Percentiles rank a stretch among this genome's conserved stretches.
Conservation (phyloP, 2,329 filamentous ascomycete species). For the Chalaropsis ovoidea region DNA sequence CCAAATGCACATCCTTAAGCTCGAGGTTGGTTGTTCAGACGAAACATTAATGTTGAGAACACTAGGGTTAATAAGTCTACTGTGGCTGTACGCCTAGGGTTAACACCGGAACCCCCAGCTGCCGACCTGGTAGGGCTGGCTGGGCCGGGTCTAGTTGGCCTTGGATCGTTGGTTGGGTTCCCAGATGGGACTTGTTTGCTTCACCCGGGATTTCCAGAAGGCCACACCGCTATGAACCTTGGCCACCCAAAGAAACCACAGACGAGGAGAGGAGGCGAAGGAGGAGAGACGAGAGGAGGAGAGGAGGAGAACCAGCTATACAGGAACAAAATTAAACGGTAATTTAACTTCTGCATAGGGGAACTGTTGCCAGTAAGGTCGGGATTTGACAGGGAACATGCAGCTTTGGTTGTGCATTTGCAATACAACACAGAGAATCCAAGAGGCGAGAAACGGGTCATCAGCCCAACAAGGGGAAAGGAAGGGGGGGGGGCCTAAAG, state of each 20-base stretch:
- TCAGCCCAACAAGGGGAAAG: not conserved
- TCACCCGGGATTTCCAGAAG: not conserved
- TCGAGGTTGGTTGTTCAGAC: not conserved
- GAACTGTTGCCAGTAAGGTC: not conserved
- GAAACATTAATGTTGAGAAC: not conserved
- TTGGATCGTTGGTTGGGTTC: not conserved
- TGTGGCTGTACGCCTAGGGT: slow-evolving; percentile 3
- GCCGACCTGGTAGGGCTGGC: not conserved
- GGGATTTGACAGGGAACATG: slow-evolving; percentile 11
- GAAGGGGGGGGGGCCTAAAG: not conserved
- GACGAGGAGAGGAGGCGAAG: not conserved
- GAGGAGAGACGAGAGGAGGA: not conserved
- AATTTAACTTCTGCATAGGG: not conserved
- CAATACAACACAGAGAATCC: not conserved
- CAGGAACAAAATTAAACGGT: not conserved
- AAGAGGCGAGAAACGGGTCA: slow-evolving; percentile 8
- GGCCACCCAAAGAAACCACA: not conserved
- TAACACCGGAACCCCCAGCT: not conserved
- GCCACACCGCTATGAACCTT: slow-evolving; percentile 5
- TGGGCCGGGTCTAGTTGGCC: not conserved
- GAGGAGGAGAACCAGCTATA: not conserved
- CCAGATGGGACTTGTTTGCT: not conserved
- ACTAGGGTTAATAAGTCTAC: too few relatives aligned
- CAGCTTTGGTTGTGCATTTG: not conserved
- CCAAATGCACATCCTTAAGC: too few relatives aligned